Evolutionary conservation across 805 yeast genomes (phyloP).

Genomic region (Barnettozyma vustinii): DNA sequence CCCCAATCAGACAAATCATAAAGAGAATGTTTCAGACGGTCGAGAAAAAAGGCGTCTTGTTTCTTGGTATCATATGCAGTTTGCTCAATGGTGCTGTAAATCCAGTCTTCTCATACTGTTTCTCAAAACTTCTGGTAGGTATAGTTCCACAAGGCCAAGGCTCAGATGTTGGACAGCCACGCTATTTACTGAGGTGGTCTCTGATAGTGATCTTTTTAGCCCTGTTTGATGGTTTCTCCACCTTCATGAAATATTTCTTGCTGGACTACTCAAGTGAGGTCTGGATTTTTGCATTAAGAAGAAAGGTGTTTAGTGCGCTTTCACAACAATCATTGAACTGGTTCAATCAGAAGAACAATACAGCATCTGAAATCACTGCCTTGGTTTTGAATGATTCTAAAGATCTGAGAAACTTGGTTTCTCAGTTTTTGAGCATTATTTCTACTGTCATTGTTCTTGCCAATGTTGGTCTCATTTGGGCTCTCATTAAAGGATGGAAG

Average conservation of each 20-base stretch:
- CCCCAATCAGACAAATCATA: conserved; percentile 27
- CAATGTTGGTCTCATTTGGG: conserved; percentile 67
- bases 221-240: conserved; percentile 50
- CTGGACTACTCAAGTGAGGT: conserved; percentile 58
- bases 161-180: conserved; percentile 27
- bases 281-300: conserved; percentile 58
- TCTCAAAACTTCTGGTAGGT: conserved; percentile 63
- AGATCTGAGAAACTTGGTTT: conserved; percentile 61
- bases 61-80: conserved; percentile 49
- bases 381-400: conserved; percentile 77
- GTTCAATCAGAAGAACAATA: conserved; percentile 36
- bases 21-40: conserved; percentile 26
- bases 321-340: conserved; percentile 48
- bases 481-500: conserved; percentile 78
- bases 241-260: conserved; percentile 44
- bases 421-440: conserved; percentile 53
- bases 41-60: conserved; percentile 25
- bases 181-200: conserved; percentile 58
- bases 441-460: conserved; percentile 51
- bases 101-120: conserved; percentile 75
- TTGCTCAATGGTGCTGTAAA: conserved; percentile 55
- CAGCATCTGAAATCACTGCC: conserved; percentile 53
- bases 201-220: conserved; percentile 59
- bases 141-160: conserved; percentile 42
- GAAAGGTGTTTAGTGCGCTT: conserved; percentile 41